Evolutionary conservation across 208 protist genomes (phyloP), one percentile per base, ranked within the genome.

Genomic region (Trypanosoma cruzi): DNA sequence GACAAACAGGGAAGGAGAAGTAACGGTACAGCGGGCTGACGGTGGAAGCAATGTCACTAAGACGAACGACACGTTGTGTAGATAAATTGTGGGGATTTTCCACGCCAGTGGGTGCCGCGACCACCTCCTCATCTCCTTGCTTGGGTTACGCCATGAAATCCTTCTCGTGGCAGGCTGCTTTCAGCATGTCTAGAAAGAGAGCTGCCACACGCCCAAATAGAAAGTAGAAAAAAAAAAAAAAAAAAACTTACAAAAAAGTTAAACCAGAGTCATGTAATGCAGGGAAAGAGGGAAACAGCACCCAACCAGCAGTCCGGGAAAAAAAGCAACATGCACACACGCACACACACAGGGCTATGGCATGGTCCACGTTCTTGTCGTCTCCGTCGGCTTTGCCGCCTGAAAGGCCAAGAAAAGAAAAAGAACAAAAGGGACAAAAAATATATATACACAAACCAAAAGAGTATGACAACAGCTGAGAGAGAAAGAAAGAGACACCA

Each of bases 1-100:
- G 20, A 2, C n/a, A 0, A 31, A 20, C 22, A 8, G 55, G 3
- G 54, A 71, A 71, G 49, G 71, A 76, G 28, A 76, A 76, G 49
- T 57, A 70, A 20, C 49, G 53, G 22, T 61, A 46, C 18, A 76
- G 64, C 28, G 71, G 64, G 44, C 26, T 65, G 29, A 66, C 37
- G 2, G 55, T 20, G 22, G 56, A 46, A 8, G 71, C 71, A n/a
- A 70, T 24, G 4, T 10, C n/a, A 34, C 62, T 29, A 11, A 75
- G 36, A n/a, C 24, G 28, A 14, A 64, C 28, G 36, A 58, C 26
- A 26, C 52, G n/a, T 13, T 22, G 2, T 48, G 18, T 32, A 14
- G 26, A n/a, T 10, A 2, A 8, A 10, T 1, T 53, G 1, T 46
- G 40, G 26, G 26, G 10, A 13, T 57, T 8, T 24, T 48, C 69